Percentiles rank a stretch among this genome's conserved stretches.
Conservation (phyloP, 1,139 yeast species). For the Pichia sp. region DNA sequence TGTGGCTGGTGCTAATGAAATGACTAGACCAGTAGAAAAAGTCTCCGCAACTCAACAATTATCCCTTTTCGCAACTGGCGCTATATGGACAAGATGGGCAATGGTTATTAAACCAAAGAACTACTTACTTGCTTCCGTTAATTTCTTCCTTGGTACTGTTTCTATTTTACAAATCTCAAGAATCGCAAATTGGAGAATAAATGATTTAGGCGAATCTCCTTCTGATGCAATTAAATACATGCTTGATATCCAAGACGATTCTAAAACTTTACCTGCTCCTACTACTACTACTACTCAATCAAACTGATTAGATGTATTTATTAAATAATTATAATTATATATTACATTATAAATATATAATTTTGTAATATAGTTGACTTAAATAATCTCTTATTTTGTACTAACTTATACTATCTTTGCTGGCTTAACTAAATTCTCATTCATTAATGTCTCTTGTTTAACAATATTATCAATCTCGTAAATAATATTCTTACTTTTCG, state of each 20-base stretch:
- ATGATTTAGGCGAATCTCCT: conserved; percentile 40
- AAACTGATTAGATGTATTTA: too few species aligned
- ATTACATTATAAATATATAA: neutral
- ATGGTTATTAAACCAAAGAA: conserved; percentile 88
- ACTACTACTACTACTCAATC: conserved; percentile 1
- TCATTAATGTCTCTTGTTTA: conserved; percentile 38
- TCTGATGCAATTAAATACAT: conserved; percentile 54
- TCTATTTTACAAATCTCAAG: conserved; percentile 81
- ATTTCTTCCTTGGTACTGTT: conserved; percentile 86
- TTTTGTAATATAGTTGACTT: neutral
- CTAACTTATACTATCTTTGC: neutral
- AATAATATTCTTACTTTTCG: conserved; percentile 28
- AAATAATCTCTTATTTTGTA: too few species aligned
- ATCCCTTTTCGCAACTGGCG: conserved; percentile 87
- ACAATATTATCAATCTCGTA: conserved; percentile 42
- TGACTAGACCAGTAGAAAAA: conserved; percentile 85
- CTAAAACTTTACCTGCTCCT: neutral
- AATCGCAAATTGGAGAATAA: conserved; percentile 56
- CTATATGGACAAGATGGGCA: conserved; percentile 98
- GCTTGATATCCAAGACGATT: conserved; percentile 38
- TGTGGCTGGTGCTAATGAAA: conserved; percentile 81
- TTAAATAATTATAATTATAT: too few species aligned
- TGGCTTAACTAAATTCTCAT: neutral
- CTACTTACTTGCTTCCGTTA: conserved; percentile 81
- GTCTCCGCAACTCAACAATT: conserved; percentile 88